Base-by-base conservation (phyloP, 768 basidiomycete genomes). In the Tylopilus sp. region DNA sequence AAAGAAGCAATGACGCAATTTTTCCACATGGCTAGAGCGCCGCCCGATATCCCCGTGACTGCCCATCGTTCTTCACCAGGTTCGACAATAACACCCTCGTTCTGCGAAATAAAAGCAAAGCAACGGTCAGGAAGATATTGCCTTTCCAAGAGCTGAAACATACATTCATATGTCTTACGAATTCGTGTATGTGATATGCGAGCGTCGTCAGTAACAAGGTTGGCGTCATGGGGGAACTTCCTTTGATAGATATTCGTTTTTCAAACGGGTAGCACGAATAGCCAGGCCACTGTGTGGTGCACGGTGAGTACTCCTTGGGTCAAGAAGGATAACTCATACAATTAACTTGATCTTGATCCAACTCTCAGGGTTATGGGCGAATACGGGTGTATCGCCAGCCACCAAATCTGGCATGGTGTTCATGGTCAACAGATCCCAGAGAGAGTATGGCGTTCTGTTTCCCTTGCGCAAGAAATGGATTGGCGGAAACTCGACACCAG, bases 271-370 rank as follows among this genome's bases (percentile, higher is more conserved):
- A 59, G n/a, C 55, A 45, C 21, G 66, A 65, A 63, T 80, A 80
- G 1, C 79, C 79, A 7, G 79, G 78, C 79, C 78, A 80, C 79
- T 79, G 51, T 44, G 45, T 16, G 22, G 16, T 4, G 8, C 12
- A 7, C 17, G 34, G 53, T 57, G 30, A 58, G 59, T 30, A 26
- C 21, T 4, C 41, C 25, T 5, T 29, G 6, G 22, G 8, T 43
- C 6, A n/a, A 33, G 22, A 43, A 17, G 36, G 14, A 47, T 1
- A 17, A 2, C 21, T 45, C 69, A 44, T 55, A 78, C 77, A 33
- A 67, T 54, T 29, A 76, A 53, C 52, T 65, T 63, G 46, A 77
- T 34, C 55, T 67, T 74, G n/a, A 75, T 58, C 51, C 67, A 63
- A 16, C 73, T 57, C 22, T 66, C 68, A 34, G 53, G 42, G 16